Percentiles rank a stretch among this genome's conserved stretches.
phyloP scores from a whole-genome alignment of 306 rosid genomes.

The Corylus avellana region DNA sequence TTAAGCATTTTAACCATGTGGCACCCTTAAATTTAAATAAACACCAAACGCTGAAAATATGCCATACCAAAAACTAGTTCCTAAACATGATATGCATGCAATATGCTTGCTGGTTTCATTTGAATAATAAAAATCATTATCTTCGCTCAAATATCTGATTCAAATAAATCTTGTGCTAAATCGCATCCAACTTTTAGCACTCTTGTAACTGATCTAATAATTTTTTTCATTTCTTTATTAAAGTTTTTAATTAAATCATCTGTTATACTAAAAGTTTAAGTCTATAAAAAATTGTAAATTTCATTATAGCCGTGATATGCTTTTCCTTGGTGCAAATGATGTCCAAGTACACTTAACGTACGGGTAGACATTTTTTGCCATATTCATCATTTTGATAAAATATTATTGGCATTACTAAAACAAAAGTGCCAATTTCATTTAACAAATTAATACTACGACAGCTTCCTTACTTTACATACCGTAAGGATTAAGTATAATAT shows the following conservation, averaged over 20 bases:
- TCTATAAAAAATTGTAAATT: too few species aligned
- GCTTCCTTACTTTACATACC: too few species aligned
- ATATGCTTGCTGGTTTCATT: not conserved
- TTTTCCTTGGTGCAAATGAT: too few species aligned
- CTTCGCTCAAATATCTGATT: not conserved
- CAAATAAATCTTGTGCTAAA: not conserved
- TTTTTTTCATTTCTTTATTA: not conserved
- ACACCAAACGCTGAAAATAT: not conserved
- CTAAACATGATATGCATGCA: not conserved
- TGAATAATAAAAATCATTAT: not conserved
- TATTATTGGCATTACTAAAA: not conserved
- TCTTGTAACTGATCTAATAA: not conserved
- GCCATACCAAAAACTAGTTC: not conserved
- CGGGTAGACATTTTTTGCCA: not conserved
- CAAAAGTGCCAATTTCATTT: not conserved
- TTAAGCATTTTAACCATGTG: not conserved
- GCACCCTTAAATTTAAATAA: not conserved
- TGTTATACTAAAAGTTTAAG: too few species aligned
- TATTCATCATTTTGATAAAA: not conserved
- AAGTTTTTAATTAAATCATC: not conserved
- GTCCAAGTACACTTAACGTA: too few species aligned
- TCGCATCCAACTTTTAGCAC: not conserved
- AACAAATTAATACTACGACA: too few species aligned
- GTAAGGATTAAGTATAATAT: too few species aligned
- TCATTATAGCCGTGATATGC: too few species aligned